Percentiles rank a stretch among this genome's conserved stretches.
Conservation (phyloP, 108 stramenopile genomes). For the Epipyxis sp. region DNA sequence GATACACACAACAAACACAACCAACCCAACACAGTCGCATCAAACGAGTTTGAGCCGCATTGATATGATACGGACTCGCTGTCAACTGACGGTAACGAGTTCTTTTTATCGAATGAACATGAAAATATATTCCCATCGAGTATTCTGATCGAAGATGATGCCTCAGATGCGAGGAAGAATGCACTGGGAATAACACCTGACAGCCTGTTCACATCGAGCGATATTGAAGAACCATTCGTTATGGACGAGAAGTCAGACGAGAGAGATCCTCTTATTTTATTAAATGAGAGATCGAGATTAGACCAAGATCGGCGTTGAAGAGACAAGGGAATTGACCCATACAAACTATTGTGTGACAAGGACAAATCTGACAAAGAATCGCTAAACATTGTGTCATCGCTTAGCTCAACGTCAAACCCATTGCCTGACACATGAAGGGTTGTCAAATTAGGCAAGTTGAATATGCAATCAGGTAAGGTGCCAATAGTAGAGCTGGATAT, state of each 20-base stretch:
- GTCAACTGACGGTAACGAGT: no score
- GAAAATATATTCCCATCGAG: no score
- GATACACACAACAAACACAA: no score
- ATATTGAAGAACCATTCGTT: no score
- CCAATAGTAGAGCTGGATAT: background rate
- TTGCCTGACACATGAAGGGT: constrained; percentile 1
- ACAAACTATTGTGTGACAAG: background rate
- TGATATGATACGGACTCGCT: no score
- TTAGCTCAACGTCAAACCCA: background rate
- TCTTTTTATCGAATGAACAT: no score
- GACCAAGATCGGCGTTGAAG: background rate
- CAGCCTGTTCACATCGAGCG: background rate
- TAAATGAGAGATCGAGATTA: background rate
- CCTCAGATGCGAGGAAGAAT: no score
- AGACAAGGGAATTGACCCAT: background rate
- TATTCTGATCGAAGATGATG: no score
- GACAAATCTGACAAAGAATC: background rate
- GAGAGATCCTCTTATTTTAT: background rate
- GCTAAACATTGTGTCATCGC: background rate
- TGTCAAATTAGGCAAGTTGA: background rate
- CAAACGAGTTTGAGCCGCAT: no score
- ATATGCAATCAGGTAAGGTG: background rate
- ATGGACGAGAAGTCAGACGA: background rate
- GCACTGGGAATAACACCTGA: background rate
- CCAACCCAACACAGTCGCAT: no score